These are phyloP conservation scores for Backusella australiensis DNA, from an alignment of 192 early-diverging fungal species.

Conservation along the genomic window DNA sequence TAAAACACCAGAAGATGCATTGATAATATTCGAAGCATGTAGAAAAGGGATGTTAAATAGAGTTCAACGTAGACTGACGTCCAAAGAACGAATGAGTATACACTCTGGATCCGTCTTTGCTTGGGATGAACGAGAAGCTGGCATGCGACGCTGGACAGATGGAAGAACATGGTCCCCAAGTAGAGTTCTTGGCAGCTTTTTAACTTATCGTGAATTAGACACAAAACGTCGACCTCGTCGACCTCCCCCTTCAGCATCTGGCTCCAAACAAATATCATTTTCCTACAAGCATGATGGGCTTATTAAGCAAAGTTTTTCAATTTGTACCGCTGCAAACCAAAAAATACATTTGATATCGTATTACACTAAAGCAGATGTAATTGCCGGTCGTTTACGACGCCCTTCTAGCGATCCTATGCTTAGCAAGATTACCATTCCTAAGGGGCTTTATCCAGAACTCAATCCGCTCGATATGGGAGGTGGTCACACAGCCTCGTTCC, in stretches of 20 bases:
- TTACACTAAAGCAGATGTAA: conserved; percentile 78
- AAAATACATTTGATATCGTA: conserved; percentile 89
- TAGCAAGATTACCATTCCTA: conserved; percentile 64
- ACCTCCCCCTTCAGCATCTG: not conserved
- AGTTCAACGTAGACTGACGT: conserved; percentile 76
- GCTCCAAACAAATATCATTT: conserved; percentile 22
- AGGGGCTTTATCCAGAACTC: conserved; percentile 83
- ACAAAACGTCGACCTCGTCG: conserved; percentile 52
- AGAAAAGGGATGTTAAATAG: conserved; percentile 68
- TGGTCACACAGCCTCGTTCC: conserved; percentile 16
- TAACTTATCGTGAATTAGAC: conserved; percentile 86
- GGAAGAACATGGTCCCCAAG: conserved; percentile 88
- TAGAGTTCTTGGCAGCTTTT: conserved; percentile 82
- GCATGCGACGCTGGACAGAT: conserved; percentile 93
- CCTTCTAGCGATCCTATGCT: conserved; percentile 67
- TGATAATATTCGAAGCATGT: conserved; percentile 88
- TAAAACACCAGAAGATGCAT: conserved; percentile 81
- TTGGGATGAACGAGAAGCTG: conserved; percentile 88
- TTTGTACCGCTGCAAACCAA: conserved; percentile 74
- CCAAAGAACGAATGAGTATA: conserved; percentile 76
- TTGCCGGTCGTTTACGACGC: conserved; percentile 56
- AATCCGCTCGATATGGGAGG: conserved; percentile 30
- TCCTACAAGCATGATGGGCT: conserved; percentile 75
- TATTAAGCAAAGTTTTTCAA: conserved; percentile 85
- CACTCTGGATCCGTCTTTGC: conserved; percentile 87